These are phyloP conservation scores for Triticum turgidum DNA, from an alignment of 176 grass and related monocot species.

Conservation along the genomic window DNA sequence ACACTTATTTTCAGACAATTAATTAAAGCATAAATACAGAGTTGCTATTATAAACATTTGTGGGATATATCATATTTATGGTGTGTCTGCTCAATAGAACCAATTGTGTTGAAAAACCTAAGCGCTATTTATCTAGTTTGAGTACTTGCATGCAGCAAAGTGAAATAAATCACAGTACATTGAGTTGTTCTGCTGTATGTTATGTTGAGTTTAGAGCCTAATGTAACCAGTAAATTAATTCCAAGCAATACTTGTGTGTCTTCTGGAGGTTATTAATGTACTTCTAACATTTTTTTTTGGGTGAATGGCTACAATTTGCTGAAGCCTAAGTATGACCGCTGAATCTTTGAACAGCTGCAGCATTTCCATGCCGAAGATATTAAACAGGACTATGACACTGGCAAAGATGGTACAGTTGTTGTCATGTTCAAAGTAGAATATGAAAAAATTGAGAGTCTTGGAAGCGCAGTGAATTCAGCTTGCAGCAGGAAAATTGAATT, in stretches of 20 bases:
- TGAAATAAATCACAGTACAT: neutral
- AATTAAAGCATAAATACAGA: neutral
- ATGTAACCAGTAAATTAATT: conserved; percentile 12
- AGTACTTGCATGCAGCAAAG: neutral
- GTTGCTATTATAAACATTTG: neutral
- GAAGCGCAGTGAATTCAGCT: conserved; percentile 75
- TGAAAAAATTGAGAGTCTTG: conserved; percentile 77
- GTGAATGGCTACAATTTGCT: neutral
- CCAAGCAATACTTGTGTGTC: neutral
- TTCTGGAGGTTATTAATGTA: conserved; percentile 3
- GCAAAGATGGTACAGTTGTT: conserved; percentile 81
- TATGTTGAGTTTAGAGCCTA: neutral
- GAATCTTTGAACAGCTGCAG: conserved; percentile 67
- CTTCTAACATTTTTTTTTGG: neutral
- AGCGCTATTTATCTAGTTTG: neutral
- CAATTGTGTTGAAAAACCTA: neutral
- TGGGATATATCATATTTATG: neutral
- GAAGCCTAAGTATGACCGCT: conserved; percentile 24
- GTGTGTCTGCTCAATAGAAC: neutral
- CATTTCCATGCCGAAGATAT: conserved; percentile 89
- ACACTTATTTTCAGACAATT: neutral
- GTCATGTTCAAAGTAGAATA: conserved; percentile 84
- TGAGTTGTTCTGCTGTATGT: neutral
- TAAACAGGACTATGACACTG: conserved; percentile 94
- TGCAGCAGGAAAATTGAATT: conserved; percentile 85